These are phyloP conservation scores for Neonectria neomacrospora DNA, from an alignment of 2,329 filamentous ascomycete species.

Conservation along the genomic window DNA sequence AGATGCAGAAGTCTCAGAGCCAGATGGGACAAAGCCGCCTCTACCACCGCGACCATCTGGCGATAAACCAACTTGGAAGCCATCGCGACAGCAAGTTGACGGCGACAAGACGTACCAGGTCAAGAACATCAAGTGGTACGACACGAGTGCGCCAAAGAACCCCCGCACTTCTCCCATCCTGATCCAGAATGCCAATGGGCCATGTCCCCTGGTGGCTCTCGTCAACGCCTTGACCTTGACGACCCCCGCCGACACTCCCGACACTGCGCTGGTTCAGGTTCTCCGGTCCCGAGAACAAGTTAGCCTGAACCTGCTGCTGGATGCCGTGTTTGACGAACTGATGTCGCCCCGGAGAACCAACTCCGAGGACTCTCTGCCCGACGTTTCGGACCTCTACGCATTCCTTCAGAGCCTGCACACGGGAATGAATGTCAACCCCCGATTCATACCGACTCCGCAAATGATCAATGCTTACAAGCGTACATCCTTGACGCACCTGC, in stretches of 20 bases:
- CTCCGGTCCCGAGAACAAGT: constrained; percentile 86
- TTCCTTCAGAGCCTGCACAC: constrained; percentile 92
- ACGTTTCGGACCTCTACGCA: constrained; percentile 86
- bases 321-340: constrained; percentile 92
- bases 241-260: constrained; percentile 69
- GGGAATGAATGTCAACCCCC: constrained; percentile 97
- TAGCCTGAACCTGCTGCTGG: constrained; percentile 83
- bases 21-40: constrained; percentile 44
- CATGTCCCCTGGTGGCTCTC: constrained; percentile 90
- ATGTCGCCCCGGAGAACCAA: constrained; percentile 79
- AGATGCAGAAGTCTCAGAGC: constrained; percentile 53
- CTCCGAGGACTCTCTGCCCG: constrained; percentile 74
- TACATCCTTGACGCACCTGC: constrained; percentile 63
- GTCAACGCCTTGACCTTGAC: constrained; percentile 92
- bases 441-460: constrained; percentile 74
- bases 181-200: constrained; percentile 93
- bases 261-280: constrained; percentile 81
- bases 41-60: constrained; percentile 52
- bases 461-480: constrained; percentile 60
- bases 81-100: constrained; percentile 56
- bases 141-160: constrained; percentile 68
- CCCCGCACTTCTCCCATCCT: constrained; percentile 85
- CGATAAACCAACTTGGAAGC: constrained; percentile 48
- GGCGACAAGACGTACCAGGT: constrained; percentile 86
- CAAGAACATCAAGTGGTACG: constrained; percentile 89